Percentiles rank a stretch among this genome's conserved stretches.
phyloP scores from a whole-genome alignment of 2,329 filamentous ascomycete species.

The Trichoderma brevicompactum region DNA sequence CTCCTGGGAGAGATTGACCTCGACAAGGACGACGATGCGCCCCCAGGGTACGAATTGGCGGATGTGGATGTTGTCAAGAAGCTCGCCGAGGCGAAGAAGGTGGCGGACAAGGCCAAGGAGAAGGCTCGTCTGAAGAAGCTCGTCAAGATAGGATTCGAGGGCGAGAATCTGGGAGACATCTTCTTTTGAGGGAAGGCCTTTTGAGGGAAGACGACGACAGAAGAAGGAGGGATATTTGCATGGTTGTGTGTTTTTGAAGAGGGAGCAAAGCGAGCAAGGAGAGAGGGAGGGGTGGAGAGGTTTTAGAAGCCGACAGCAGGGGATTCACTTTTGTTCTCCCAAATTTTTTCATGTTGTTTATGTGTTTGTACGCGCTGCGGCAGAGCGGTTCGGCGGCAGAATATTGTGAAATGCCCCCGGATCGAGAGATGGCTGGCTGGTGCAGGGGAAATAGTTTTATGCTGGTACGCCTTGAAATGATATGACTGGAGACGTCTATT shows the following conservation, averaged over 20 bases:
- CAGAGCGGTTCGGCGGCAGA: slow-evolving; percentile 51
- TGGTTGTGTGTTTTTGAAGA: not conserved
- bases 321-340: not conserved
- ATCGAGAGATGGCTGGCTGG: slow-evolving; percentile 13
- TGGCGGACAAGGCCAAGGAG: slow-evolving; percentile 70
- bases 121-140: slow-evolving; percentile 74
- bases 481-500: slow-evolving; percentile 1
- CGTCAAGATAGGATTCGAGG: slow-evolving; percentile 81
- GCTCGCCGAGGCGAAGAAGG: slow-evolving; percentile 73
- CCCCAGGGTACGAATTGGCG: slow-evolving; percentile 71
- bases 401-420: slow-evolving; percentile 66
- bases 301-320: slow-evolving; percentile 9
- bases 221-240: not conserved
- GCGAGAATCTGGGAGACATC: slow-evolving; percentile 78
- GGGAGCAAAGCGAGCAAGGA: not conserved
- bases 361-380: slow-evolving; percentile 29
- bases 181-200: slow-evolving; percentile 68
- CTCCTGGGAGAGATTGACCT: slow-evolving; percentile 95
- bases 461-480: not conserved
- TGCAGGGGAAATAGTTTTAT: slow-evolving; percentile 8
- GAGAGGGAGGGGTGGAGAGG: not conserved
- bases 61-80: slow-evolving; percentile 71
- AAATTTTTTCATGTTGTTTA: slow-evolving; percentile 23
- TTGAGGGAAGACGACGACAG: slow-evolving; percentile 43
- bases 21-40: slow-evolving; percentile 87